Percentiles rank a stretch among this genome's conserved stretches.
These are phyloP conservation scores for Echium plantagineum DNA, from an alignment of 257 asterid genomes.

Conservation along the genomic window DNA sequence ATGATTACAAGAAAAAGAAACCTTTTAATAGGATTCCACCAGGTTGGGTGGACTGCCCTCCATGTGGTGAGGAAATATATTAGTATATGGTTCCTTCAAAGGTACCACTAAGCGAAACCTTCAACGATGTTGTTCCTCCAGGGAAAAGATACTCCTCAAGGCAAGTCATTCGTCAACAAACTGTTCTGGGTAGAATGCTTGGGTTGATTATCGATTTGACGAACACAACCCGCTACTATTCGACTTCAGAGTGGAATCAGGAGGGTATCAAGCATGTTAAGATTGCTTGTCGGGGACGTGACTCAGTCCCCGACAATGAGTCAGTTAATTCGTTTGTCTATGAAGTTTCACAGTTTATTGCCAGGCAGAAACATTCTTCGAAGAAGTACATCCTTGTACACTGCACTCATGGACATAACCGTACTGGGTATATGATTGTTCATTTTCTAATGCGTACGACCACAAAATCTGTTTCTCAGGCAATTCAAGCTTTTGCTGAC, in stretches of 20 bases:
- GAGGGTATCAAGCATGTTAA: conserved; percentile 90
- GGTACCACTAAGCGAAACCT: conserved; percentile 84
- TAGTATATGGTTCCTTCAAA: conserved; percentile 85
- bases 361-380: conserved; percentile 58
- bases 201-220: conserved; percentile 98
- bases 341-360: conserved; percentile 81
- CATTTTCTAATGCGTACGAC: conserved; percentile 88
- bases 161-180: conserved; percentile 82
- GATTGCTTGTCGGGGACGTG: conserved; percentile 98
- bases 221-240: conserved; percentile 78
- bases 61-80: conserved; percentile 68
- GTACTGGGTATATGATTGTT: conserved; percentile 92
- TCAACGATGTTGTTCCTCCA: conserved; percentile 54
- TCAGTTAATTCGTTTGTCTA: conserved; percentile 71
- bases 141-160: conserved; percentile 89
- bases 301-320: conserved; percentile 91
- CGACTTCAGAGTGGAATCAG: conserved; percentile 50
- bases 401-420: conserved; percentile 98
- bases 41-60: no score
- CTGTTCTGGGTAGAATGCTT: conserved; percentile 69
- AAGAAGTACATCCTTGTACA: conserved; percentile 81
- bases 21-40: no score
- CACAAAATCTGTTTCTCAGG: conserved; percentile 79
- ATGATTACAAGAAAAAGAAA: no score
- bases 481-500: conserved; percentile 65